Evolutionary conservation across 129 eudicot species (phyloP), one percentile per base, ranked within the genome.

Genomic region (Flaveria robusta): DNA sequence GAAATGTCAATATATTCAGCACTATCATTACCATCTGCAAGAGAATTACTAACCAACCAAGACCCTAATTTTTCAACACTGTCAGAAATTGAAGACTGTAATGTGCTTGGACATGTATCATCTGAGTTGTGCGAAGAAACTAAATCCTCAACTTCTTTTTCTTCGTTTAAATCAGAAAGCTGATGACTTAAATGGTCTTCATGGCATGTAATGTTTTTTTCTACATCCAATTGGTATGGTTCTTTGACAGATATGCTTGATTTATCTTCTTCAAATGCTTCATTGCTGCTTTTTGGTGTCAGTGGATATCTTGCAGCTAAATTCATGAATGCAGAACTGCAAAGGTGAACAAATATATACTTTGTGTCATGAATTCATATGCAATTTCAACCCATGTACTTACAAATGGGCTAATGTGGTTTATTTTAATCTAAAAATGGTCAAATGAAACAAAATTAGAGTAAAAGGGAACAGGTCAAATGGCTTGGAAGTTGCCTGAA

Each of bases 311-410:
- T 84, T 26, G 99, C 96, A 69, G 95, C 99, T 37, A 95, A 84
- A 76, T 95, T 78, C 93, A 95, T 95, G 79, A 83, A 95, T 34
- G 97, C 99, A 7, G 97, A 95, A 83, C 99, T 95, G 89, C 95
- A 87, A 77, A 46, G 69, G 45, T 55, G 51, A 73, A 62, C 24
- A 29, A 68, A 71, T 24, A 68, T 59, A 69, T 68, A 77, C 43
- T 22, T 20, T 60, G 68, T 37, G 68, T 37, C 74, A 51, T 22
- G 20, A 66, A 72, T 79, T 71, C 18, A 45, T 2, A 55, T 39
- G 23, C 39, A 56, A 56, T 13, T 50, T 50, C 27, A 15, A 54
- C 66, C 49, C 20, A 12, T 72, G 54, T 12, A 42, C 22, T 10
- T 22, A 42, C 22, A 68, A 37, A 39, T 4, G 56, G 27, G 16